A percentile compares a stretch with the other conserved stretches of the same genome.
Evolutionary conservation across 176 grass and related monocot genomes (phyloP).

Genomic region (Bonia amplexicaulis): DNA sequence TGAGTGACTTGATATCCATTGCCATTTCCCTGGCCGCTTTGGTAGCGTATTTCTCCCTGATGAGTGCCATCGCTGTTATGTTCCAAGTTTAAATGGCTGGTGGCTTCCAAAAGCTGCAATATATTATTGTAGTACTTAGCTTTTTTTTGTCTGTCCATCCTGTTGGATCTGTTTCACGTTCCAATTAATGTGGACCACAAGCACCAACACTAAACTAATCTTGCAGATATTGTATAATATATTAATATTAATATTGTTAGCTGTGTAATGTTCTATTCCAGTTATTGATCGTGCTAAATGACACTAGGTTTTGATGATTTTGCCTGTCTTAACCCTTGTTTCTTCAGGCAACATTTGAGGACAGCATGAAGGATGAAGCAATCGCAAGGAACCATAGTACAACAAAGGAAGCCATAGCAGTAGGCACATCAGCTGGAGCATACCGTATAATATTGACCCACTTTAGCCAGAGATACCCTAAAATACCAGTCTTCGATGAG

Average conservation of each 20-base stretch:
- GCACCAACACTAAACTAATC: not conserved
- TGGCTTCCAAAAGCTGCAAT: not conserved
- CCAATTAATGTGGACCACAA: conserved; percentile 16
- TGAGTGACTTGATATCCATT: not conserved
- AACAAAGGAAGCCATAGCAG: conserved; percentile 80
- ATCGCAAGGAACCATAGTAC: conserved; percentile 87
- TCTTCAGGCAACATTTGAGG: conserved; percentile 90
- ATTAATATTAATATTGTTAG: conserved; percentile 15
- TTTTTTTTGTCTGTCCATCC: not conserved
- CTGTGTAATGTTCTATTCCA: not conserved
- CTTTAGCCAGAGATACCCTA: conserved; percentile 95
- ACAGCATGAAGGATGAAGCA: conserved; percentile 84
- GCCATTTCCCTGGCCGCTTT: not conserved
- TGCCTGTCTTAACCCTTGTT: conserved; percentile 7
- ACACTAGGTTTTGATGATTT: not conserved
- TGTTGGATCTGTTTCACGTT: not conserved
- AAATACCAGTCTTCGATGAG: conserved; percentile 86
- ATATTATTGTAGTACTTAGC: not conserved
- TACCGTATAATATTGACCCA: conserved; percentile 88
- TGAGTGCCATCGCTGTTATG: not conserved
- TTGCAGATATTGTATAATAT: conserved; percentile 19
- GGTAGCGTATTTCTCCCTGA: not conserved
- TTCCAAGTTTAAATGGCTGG: not conserved
- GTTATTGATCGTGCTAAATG: not conserved
- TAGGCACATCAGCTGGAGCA: conserved; percentile 66